Evolutionary conservation across 2,329 filamentous ascomycete species (phyloP).

Genomic region (Scedosporium boydii): DNA sequence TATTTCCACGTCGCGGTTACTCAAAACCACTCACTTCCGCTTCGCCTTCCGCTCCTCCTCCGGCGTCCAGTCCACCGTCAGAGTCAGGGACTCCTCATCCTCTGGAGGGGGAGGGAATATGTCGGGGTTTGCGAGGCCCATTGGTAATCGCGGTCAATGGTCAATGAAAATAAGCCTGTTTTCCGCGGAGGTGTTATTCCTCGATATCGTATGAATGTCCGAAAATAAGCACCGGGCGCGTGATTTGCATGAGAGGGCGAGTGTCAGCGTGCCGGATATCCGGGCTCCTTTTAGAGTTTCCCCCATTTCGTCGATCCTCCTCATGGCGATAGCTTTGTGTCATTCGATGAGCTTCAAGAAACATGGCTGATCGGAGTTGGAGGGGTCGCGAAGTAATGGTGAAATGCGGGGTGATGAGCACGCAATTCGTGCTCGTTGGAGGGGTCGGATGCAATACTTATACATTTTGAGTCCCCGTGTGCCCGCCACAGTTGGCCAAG

Average conservation of each 20-base stretch:
- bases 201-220: background rate
- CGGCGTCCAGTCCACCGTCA: conserved; percentile 21
- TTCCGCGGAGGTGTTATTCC: background rate
- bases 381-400: background rate
- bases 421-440: background rate
- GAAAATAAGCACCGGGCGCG: background rate
- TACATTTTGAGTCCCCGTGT: background rate
- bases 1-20: background rate
- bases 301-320: background rate
- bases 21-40: conserved; percentile 22
- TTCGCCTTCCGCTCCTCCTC: conserved; percentile 28
- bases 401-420: background rate
- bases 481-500: background rate
- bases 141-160: background rate
- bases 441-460: background rate
- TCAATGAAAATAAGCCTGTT: background rate
- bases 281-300: background rate
- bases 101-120: conserved; percentile 9
- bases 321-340: background rate
- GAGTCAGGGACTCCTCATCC: conserved; percentile 21
- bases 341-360: background rate
- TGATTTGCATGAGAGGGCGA: background rate
- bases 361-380: conserved; percentile 1
- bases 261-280: conserved; percentile 1
- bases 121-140: background rate